Conservation (phyloP, 2,329 filamentous ascomycete genomes). For the Pseudogymnoascus verrucosus region DNA sequence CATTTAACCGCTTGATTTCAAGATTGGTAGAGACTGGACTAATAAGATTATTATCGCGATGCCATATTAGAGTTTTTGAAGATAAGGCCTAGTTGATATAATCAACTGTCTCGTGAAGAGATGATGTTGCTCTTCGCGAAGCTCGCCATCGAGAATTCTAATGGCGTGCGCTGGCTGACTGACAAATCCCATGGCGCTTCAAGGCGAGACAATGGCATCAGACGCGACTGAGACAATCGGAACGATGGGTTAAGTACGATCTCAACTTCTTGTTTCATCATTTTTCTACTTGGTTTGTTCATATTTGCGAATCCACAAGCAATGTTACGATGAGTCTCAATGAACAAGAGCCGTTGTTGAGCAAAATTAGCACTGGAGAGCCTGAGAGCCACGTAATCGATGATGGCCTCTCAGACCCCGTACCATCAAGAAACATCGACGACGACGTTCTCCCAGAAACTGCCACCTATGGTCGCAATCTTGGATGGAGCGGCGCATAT, state of each 20-base stretch:
- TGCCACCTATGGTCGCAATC: conserved; percentile 13
- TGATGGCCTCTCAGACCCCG: not conserved
- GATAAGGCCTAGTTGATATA: not conserved
- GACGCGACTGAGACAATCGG: not conserved
- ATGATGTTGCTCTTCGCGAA: not conserved
- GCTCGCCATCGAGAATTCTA: not conserved
- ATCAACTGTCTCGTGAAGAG: not conserved
- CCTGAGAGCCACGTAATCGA: not conserved
- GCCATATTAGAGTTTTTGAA: not conserved
- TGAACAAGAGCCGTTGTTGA: conserved; percentile 3
- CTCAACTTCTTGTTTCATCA: not conserved
- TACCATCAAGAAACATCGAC: not conserved
- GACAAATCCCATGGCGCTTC: conserved; percentile 1
- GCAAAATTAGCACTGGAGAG: not conserved
- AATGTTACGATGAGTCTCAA: not conserved
- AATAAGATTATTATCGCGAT: not conserved
- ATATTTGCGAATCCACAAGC: not conserved
- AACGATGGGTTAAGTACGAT: not conserved
- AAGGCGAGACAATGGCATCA: not conserved
- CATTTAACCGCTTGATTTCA: not conserved
- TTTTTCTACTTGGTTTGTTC: not conserved
- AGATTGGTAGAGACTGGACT: not conserved
- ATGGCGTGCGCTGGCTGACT: not conserved
- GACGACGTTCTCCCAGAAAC: not conserved
- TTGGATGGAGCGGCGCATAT: conserved; percentile 22